A percentile compares a stretch with the other conserved stretches of the same genome.
Evolutionary conservation across 345 rosid genomes (phyloP).

Genomic region (Syzygium grande): DNA sequence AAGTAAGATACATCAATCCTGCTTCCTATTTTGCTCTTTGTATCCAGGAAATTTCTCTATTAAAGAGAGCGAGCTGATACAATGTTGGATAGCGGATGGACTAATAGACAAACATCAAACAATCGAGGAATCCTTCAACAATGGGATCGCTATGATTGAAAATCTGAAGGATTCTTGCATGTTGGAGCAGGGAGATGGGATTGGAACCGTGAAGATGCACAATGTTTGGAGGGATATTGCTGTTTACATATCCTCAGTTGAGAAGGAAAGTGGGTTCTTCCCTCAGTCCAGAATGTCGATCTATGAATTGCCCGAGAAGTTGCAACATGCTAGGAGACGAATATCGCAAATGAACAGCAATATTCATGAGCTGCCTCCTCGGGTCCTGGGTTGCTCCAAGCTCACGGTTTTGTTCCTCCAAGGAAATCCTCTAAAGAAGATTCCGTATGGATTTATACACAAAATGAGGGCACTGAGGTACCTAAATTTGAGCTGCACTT

Average conservation of each 20-base stretch:
- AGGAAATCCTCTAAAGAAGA: slow-evolving; percentile 18
- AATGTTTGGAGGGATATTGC: slow-evolving; percentile 21
- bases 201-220: slow-evolving; percentile 24
- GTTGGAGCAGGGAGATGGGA: slow-evolving; percentile 19
- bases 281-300: slow-evolving; percentile 2
- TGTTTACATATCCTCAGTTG: slow-evolving; percentile 8
- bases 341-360: slow-evolving; percentile 14
- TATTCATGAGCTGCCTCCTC: slow-evolving; percentile 5
- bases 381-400: slow-evolving; percentile 1
- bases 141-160: slow-evolving; percentile 12
- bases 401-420: slow-evolving; percentile 16
- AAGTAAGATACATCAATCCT: slow-evolving; percentile 12
- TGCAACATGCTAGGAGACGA: neutral
- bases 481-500: slow-evolving; percentile 18
- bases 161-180: slow-evolving; percentile 20
- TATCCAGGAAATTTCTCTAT: slow-evolving; percentile 21
- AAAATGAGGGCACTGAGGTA: slow-evolving; percentile 12
- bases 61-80: slow-evolving; percentile 12
- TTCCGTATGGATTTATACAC: slow-evolving; percentile 14
- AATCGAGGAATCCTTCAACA: slow-evolving; percentile 11
- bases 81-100: slow-evolving; percentile 25
- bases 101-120: slow-evolving; percentile 10
- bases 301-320: neutral
- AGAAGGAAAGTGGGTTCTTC: slow-evolving; percentile 7
- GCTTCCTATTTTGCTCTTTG: slow-evolving; percentile 24